These are phyloP conservation scores for Diaporthe ampelina DNA, from an alignment of 2,329 filamentous ascomycete genomes.

Conservation along the genomic window DNA sequence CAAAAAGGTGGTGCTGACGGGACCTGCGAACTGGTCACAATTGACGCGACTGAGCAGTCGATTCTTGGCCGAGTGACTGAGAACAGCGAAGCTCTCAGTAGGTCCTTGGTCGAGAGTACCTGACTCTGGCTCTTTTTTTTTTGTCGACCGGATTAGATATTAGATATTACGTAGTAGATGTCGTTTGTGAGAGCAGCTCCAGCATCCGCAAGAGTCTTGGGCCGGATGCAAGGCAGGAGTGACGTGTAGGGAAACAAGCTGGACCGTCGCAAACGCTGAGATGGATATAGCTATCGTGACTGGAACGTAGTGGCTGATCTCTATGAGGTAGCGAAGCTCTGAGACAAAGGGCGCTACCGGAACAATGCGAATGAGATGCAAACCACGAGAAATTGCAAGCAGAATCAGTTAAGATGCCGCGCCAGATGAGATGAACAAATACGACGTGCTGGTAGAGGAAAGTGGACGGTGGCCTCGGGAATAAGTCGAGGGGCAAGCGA, in stretches of 20 bases:
- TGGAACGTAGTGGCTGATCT: conserved; percentile 38
- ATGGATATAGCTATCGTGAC: conserved; percentile 34
- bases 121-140: conserved; percentile 43
- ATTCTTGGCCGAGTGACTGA: conserved; percentile 27
- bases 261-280: conserved; percentile 21
- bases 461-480: conserved; percentile 8
- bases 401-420: conserved; percentile 31
- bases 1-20: neutral
- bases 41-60: conserved; percentile 35
- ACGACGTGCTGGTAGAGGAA: conserved; percentile 11
- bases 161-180: conserved; percentile 47
- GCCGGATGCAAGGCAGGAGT: neutral
- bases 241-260: conserved; percentile 1
- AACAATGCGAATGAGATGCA: conserved; percentile 34
- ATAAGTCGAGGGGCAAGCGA: neutral
- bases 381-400: conserved; percentile 32
- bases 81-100: conserved; percentile 38
- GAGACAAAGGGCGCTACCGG: conserved; percentile 38
- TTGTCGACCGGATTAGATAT: conserved; percentile 45
- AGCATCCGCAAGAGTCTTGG: conserved; percentile 7
- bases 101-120: conserved; percentile 43
- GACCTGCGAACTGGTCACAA: neutral
- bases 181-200: conserved; percentile 43
- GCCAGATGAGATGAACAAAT: conserved; percentile 21
- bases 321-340: conserved; percentile 27